These are phyloP conservation scores for Haberlea rhodopensis DNA, from an alignment of 257 asterid species.

Conservation along the genomic window DNA sequence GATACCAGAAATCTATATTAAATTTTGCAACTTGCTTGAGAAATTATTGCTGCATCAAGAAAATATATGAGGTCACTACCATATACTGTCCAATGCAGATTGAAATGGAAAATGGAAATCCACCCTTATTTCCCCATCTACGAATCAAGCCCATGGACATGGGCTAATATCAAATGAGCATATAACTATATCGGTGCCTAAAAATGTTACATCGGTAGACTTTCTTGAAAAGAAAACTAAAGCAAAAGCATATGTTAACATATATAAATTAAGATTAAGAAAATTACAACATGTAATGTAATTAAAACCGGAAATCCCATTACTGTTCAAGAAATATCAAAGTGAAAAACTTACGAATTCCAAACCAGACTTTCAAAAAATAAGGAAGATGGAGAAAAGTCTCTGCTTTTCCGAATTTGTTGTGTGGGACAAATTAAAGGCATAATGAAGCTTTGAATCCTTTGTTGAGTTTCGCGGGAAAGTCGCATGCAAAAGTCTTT, in stretches of 20 bases:
- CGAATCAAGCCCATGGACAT: no score
- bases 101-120: background rate
- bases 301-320: slow-evolving; percentile 22
- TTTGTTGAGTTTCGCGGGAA: slow-evolving; percentile 33
- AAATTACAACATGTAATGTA: background rate
- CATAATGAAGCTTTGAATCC: background rate
- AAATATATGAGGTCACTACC: background rate
- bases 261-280: background rate
- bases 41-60: slow-evolving; percentile 19
- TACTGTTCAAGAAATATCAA: background rate
- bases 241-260: no score
- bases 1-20: slow-evolving; percentile 7
- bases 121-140: no score
- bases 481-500: slow-evolving; percentile 23
- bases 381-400: slow-evolving; percentile 7
- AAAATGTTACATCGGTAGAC: no score
- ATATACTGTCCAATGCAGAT: background rate
- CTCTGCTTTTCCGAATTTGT: slow-evolving; percentile 15
- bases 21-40: slow-evolving; percentile 7
- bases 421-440: slow-evolving; percentile 15
- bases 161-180: no score
- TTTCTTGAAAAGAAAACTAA: no score
- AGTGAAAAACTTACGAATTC: slow-evolving; percentile 1
- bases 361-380: slow-evolving; percentile 21
- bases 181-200: no score